Base-by-base conservation (phyloP, 345 rosid species). In the Arabis alpina region DNA sequence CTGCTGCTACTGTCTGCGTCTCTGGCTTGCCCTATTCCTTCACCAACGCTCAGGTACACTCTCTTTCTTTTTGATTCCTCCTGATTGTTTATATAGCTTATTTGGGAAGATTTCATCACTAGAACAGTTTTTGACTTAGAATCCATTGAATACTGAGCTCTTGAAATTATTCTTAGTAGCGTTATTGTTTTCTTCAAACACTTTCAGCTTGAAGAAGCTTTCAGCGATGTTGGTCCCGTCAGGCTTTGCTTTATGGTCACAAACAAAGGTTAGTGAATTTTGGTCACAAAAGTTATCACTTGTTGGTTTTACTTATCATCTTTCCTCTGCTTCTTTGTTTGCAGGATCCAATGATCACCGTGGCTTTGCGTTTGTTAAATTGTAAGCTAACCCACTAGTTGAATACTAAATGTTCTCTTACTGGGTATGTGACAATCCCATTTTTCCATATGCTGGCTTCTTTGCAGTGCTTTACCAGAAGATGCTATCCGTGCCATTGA, bases 211-310 rank as follows among this genome's bases (percentile, higher is more conserved):
- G 98, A 89, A 75, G 98, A 89, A 75, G 47, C 89, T 10, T 89
- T 91, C 37, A 82, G 98, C 60, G 95, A 89, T 60, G 96, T 94
- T 7, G 99, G 96, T 62, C 99, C 99, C 12, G 82, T 94, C 72
- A 78, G 99, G 86, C 85, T 87, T 37, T 89, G 95, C 86, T 91
- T 94, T 78, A 73, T 91, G 84, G 96, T 88, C 54, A 75, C 98
- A 6, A 82, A 82, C 64, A 94, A 91, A 73, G 96, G 96, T 87
- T 45, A 57, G 73, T 36, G 42, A 65, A 76, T 34, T 25, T 43
- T 19, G 2, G 8, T 71, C 39, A 53, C 43, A 11, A 1, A 75
- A 37, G 23, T 44, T 34, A 9, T 25, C 12, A 32, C 1, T 19
- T 19, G 23, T 19, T 19, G 23, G 23, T 19, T 19, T 2, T 3